A percentile compares a stretch with the other conserved stretches of the same genome.
Conservation (phyloP, 805 yeast genomes). For the Wickerhamiella siamensis region DNA sequence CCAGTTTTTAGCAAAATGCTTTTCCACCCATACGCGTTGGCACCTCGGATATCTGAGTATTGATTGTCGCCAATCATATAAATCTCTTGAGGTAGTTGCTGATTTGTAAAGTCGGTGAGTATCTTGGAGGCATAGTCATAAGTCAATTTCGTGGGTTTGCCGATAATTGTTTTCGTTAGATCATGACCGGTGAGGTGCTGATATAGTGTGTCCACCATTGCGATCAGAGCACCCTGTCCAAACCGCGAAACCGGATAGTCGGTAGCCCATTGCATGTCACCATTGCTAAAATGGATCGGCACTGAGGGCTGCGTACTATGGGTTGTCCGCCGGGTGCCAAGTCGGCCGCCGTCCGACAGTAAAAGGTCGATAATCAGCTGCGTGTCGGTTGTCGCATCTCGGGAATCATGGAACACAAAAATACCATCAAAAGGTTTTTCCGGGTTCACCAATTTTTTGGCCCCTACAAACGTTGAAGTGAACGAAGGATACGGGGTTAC, state of each 20-base stretch:
- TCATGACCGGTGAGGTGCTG: conserved; percentile 75
- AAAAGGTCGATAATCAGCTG: conserved; percentile 75
- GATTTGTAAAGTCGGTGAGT: conserved; percentile 27
- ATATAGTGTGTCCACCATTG: conserved; percentile 71
- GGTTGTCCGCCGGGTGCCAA: conserved; percentile 55
- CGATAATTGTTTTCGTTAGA: conserved; percentile 66
- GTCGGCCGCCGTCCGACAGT: conserved; percentile 59
- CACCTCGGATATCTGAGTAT: conserved; percentile 82
- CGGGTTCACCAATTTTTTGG: conserved; percentile 42
- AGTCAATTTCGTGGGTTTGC: conserved; percentile 82
- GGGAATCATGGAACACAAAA: conserved; percentile 78
- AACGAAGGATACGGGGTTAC: conserved; percentile 72
- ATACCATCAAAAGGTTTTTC: conserved; percentile 62
- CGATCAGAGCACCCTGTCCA: conserved; percentile 92
- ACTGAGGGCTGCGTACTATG: conserved; percentile 66
- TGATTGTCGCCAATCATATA: conserved; percentile 98
- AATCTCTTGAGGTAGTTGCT: too few relatives aligned
- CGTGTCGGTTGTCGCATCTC: conserved; percentile 74
- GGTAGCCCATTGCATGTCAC: conserved; percentile 89
- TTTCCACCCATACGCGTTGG: conserved; percentile 77
- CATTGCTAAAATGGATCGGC: conserved; percentile 73
- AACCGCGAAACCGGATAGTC: conserved; percentile 68
- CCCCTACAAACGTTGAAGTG: conserved; percentile 52
- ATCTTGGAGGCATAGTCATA: conserved; percentile 73
- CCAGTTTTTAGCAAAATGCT: conserved; percentile 78